phyloP scores from a whole-genome alignment of 23 red algal genomes.

The Gracilaria domingensis region DNA sequence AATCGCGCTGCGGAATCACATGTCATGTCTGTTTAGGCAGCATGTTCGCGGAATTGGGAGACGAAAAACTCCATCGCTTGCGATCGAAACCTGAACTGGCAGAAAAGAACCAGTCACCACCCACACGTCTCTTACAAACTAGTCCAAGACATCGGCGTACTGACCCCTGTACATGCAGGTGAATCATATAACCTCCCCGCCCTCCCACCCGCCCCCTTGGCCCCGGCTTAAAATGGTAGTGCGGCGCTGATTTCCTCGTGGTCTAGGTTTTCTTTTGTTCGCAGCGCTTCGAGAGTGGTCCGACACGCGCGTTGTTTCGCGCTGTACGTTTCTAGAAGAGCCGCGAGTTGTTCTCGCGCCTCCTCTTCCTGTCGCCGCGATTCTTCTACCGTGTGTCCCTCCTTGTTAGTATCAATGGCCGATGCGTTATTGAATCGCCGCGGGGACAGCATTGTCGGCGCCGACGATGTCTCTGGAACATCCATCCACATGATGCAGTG shows the following conservation, averaged over 20 bases:
- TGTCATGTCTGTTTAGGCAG: constrained; percentile 34
- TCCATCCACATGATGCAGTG: constrained; percentile 88
- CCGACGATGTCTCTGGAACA: constrained; percentile 19
- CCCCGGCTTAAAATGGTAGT: neutral
- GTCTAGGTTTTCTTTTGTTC: constrained; percentile 20
- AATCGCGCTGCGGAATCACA: constrained; percentile 1
- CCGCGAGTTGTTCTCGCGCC: constrained; percentile 38
- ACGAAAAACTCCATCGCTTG: constrained; percentile 24
- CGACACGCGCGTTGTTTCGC: constrained; percentile 38
- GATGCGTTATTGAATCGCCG: neutral
- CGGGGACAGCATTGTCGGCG: constrained; percentile 25
- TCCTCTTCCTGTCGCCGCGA: constrained; percentile 50
- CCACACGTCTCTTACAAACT: no score
- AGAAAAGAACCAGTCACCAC: neutral
- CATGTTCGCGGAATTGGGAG: constrained; percentile 5
- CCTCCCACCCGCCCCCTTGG: no score
- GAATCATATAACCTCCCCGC: no score
- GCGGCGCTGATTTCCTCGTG: constrained; percentile 32
- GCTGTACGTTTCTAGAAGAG: constrained; percentile 30
- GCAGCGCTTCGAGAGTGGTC: constrained; percentile 10
- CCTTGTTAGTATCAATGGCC: constrained; percentile 20
- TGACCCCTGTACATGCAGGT: no score
- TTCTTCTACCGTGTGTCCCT: neutral
- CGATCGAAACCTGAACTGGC: constrained; percentile 20
- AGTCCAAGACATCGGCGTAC: neutral